Percentiles rank a stretch among this genome's conserved stretches.
These are phyloP conservation scores for Byssochlamys sp. DNA, from an alignment of 2,329 filamentous ascomycete genomes.

Conservation along the genomic window DNA sequence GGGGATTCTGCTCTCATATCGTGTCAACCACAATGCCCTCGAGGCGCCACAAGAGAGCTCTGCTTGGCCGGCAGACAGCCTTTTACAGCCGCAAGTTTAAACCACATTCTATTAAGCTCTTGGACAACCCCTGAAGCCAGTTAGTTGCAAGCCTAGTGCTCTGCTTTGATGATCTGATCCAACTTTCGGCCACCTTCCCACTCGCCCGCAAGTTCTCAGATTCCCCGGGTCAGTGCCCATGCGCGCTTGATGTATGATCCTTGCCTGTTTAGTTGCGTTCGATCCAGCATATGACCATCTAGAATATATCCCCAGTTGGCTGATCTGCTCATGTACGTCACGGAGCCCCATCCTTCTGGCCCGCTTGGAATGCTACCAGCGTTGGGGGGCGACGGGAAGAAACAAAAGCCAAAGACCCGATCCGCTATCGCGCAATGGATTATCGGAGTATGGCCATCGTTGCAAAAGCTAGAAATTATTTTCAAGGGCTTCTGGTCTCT, in stretches of 20 bases:
- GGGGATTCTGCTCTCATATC: not conserved
- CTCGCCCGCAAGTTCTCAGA: not conserved
- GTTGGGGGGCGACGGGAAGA: not conserved
- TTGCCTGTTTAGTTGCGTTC: not conserved
- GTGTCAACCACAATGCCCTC: not conserved
- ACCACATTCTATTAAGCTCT: not conserved
- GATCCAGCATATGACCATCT: not conserved
- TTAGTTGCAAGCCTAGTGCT: not conserved
- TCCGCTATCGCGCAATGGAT: not conserved
- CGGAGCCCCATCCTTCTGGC: not conserved
- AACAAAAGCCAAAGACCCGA: not conserved
- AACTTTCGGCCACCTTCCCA: not conserved
- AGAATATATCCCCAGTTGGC: not conserved
- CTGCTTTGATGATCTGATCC: not conserved
- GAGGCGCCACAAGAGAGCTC: not conserved
- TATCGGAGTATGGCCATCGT: not conserved
- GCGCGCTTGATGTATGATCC: not conserved
- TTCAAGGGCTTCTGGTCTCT: not conserved
- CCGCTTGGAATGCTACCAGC: not conserved
- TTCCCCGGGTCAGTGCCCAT: not conserved
- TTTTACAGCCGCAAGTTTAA: not conserved
- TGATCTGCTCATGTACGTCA: not conserved
- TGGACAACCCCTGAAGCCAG: not conserved
- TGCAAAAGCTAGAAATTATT: not conserved
- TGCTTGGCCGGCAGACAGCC: not conserved